Evolutionary conservation across 2,329 filamentous ascomycete genomes (phyloP), one percentile per base, ranked within the genome.

Genomic region (Aspergillus pseudoviridinutans): DNA sequence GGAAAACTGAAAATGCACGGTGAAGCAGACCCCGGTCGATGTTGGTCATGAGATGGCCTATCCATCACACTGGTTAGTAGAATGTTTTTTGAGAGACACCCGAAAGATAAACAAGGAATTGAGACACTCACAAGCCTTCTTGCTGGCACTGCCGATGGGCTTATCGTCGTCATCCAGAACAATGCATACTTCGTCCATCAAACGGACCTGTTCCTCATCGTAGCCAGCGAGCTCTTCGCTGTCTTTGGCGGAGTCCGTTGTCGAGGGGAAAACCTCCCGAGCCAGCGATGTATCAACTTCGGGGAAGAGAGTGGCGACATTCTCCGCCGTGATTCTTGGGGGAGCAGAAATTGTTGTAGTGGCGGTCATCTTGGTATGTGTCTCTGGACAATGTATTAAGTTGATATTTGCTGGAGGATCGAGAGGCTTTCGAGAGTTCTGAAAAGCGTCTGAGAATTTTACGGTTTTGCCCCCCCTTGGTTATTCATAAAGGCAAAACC

Each of bases 171-270:
- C 87, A 76, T 97, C 93, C 50, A 95, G 80, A 20, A 99, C 94
- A 73, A 99, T 97, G 83, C 94, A 99, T 51, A 97, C 89, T 80
- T 97, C 94, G 70, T 99, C 93, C 94, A 99, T 99, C 69, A 99
- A 79, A 52, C 93, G 88, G 69, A 97, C 96, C 80, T 99, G 94
- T 81, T 97, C 93, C 74, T 90, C 93, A 80, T 97, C 92, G 79
- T 97, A 95, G 53, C 93, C 94, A 56, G 88, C 88, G 49, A 97
- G 83, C 58, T 91, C 91, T 53, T 85, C 82, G 62, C 79, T 78
- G 67, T 87, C 87, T 29, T 49, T 71, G 57, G 71, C 71, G 50
- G 57, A 64, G 58, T 59, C 69, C 50, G 50, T 44, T 38, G 61
- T 64, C 46, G 81, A 84, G 59, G 75, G 77, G 60, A 77, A 72